A percentile compares a stretch with the other conserved stretches of the same genome.
Conservation (phyloP, 257 asterid species). For the Penstemon newberryi region DNA sequence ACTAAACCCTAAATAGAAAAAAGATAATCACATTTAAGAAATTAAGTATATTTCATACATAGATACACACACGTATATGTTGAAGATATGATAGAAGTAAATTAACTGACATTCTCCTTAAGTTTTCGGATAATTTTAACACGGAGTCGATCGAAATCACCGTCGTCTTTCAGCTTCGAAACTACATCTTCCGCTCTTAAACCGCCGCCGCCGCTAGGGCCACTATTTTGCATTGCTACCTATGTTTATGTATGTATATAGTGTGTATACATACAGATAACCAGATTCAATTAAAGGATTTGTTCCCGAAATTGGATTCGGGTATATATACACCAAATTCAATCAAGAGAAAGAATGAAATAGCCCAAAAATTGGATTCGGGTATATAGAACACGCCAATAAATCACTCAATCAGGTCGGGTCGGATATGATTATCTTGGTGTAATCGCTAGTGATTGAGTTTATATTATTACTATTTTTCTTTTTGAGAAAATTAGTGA, state of each 20-base stretch:
- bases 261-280: slow-evolving; percentile 6
- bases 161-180: slow-evolving; percentile 82
- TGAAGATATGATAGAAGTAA: not conserved
- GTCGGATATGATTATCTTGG: too few species aligned
- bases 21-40: not conserved
- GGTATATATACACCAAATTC: too few species aligned
- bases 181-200: slow-evolving; percentile 54
- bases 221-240: slow-evolving; percentile 33
- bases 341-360: too few species aligned
- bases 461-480: too few species aligned
- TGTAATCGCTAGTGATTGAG: too few species aligned
- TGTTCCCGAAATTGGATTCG: too few species aligned
- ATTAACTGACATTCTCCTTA: slow-evolving; percentile 64
- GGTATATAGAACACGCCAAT: too few species aligned
- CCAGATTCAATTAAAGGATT: not conserved
- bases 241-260: slow-evolving; percentile 3
- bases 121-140: slow-evolving; percentile 70
- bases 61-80: not conserved
- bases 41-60: not conserved
- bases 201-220: slow-evolving; percentile 29
- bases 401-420: too few species aligned
- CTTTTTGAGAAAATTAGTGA: too few species aligned
- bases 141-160: slow-evolving; percentile 85
- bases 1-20: slow-evolving; percentile 2
- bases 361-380: too few species aligned